phyloP scores from a whole-genome alignment of 495 filamentous ascomycete species.

The Podospora didyma region DNA sequence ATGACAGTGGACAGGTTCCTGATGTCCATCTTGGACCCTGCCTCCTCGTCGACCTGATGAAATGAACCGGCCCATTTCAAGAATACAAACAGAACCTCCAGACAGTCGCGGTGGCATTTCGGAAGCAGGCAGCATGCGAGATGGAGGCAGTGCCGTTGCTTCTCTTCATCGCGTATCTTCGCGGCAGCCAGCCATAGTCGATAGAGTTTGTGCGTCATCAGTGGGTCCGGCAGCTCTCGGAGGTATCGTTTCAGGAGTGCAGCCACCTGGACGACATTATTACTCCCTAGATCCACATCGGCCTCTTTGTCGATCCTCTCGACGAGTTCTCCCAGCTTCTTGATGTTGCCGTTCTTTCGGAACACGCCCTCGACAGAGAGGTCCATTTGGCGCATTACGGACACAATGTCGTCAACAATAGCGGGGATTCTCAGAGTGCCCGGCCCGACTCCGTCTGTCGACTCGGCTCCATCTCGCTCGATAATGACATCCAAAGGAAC shows the following conservation, averaged over 20 bases:
- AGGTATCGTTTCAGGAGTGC: conserved; percentile 95
- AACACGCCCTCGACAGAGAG: conserved; percentile 99
- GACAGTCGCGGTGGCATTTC: conserved; percentile 85
- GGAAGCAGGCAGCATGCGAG: conserved; percentile 90
- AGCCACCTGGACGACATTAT: conserved; percentile 88
- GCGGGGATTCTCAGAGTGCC: conserved; percentile 83
- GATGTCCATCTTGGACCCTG: conserved; percentile 97
- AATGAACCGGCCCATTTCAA: conserved; percentile 98
- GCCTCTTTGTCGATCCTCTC: conserved; percentile 80
- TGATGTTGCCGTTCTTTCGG: conserved; percentile 98
- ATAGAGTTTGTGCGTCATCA: conserved; percentile 94
- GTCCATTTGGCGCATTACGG: conserved; percentile 96
- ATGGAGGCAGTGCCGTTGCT: conserved; percentile 80
- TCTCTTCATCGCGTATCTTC: conserved; percentile 81
- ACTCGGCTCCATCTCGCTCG: conserved; percentile 91
- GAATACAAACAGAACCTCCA: conserved; percentile 94
- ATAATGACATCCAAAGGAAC: conserved; percentile 80
- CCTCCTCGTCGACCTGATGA: conserved; percentile 88
- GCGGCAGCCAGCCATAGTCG: conserved; percentile 84
- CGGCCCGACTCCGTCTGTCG: conserved; percentile 90
- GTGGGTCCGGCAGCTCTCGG: conserved; percentile 87
- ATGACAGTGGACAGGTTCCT: conserved; percentile 99
- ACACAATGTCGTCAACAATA: conserved; percentile 85
- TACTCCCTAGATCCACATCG: conserved; percentile 73
- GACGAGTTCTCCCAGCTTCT: conserved; percentile 76